These are phyloP conservation scores for Boletus coccyginus DNA, from an alignment of 768 basidiomycete species.

Conservation along the genomic window DNA sequence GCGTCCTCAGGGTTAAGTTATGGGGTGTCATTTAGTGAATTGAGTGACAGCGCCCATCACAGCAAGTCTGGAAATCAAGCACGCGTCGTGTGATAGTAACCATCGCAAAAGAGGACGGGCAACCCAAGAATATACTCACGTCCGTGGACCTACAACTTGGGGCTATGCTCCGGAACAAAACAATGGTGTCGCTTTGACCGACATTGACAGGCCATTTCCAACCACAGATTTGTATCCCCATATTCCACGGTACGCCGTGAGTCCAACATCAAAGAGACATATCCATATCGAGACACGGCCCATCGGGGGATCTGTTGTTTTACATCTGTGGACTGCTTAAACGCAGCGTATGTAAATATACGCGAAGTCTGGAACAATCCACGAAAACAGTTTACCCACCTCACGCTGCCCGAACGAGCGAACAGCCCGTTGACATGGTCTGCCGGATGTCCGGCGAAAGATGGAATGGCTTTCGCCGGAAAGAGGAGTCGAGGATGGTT, in stretches of 20 bases:
- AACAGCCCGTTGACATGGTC: neutral
- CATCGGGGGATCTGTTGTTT: neutral
- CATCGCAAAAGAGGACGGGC: no score
- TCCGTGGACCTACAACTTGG: slow-evolving; percentile 3
- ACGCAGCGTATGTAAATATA: no score
- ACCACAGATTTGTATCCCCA: neutral
- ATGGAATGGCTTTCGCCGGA: neutral
- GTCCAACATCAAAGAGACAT: neutral
- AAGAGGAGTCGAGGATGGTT: neutral
- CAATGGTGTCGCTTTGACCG: neutral
- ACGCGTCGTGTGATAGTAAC: neutral
- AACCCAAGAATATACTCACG: neutral
- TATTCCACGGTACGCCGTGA: neutral
- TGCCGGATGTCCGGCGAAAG: no score
- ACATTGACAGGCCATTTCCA: neutral
- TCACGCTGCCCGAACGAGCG: neutral
- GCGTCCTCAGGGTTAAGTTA: neutral
- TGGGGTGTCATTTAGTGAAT: neutral
- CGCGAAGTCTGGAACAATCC: neutral
- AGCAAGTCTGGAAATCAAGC: neutral
- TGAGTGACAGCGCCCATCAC: no score
- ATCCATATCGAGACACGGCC: neutral
- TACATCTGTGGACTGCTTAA: neutral
- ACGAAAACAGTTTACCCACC: neutral
- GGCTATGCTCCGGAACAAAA: slow-evolving; percentile 1